A percentile compares a stretch with the other conserved stretches of the same genome.
phyloP scores from a whole-genome alignment of 78 protist genomes.

The Neovahlkampfia damariscottae region DNA sequence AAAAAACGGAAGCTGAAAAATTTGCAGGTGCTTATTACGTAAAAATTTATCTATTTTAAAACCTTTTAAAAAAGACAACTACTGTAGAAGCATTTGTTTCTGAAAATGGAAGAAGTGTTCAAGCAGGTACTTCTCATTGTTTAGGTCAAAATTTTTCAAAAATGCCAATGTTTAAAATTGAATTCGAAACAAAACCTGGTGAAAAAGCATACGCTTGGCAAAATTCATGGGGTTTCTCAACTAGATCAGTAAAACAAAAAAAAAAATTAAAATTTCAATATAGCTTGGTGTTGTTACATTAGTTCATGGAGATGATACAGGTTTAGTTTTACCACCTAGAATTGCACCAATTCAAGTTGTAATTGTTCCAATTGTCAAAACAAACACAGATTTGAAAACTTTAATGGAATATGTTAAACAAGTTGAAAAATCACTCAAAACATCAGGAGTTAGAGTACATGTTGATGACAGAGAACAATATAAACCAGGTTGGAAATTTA shows the following conservation, averaged over 20 bases:
- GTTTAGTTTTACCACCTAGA: conserved; percentile 94
- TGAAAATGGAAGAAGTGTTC: conserved; percentile 82
- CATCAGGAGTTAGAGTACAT: conserved; percentile 64
- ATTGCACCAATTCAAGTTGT: conserved; percentile 84
- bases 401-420: background rate
- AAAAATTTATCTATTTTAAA: no score
- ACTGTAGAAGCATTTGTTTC: conserved; percentile 91
- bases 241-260: no score
- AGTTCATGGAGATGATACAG: conserved; percentile 94
- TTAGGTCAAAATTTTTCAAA: conserved; percentile 92
- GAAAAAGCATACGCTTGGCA: conserved; percentile 59
- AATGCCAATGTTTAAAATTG: conserved; percentile 90
- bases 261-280: no score
- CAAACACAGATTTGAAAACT: conserved; percentile 28
- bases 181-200: conserved; percentile 35
- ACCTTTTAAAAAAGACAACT: no score
- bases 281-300: conserved; percentile 77
- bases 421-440: conserved; percentile 14
- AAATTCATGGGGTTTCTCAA: conserved; percentile 96
- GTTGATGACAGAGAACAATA: conserved; percentile 54
- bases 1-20: conserved; percentile 81
- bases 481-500: conserved; percentile 83
- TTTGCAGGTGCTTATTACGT: conserved; percentile 88
- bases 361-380: conserved; percentile 62
- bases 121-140: conserved; percentile 89